These are phyloP conservation scores for Xylariales sp. DNA, from an alignment of 2,329 filamentous ascomycete genomes.

Conservation along the genomic window DNA sequence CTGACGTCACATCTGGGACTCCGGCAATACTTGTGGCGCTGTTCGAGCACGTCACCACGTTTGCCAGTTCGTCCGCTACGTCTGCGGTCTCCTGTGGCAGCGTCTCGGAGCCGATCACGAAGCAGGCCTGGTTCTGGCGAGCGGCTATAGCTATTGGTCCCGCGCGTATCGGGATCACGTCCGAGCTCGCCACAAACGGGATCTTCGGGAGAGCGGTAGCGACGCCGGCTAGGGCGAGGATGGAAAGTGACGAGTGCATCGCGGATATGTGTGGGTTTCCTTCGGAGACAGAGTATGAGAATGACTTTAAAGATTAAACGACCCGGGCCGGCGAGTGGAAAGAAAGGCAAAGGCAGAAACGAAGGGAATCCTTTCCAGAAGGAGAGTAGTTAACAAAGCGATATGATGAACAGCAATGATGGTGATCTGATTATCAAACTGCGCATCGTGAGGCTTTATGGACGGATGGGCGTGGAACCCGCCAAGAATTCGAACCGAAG, in stretches of 20 bases:
- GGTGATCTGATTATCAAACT: constrained; percentile 22
- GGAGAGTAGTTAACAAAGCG: neutral
- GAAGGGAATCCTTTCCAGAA: constrained; percentile 39
- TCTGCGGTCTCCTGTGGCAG: constrained; percentile 64
- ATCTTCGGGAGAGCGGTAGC: constrained; percentile 39
- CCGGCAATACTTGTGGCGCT: constrained; percentile 60
- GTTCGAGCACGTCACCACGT: constrained; percentile 61
- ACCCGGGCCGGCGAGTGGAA: constrained; percentile 37
- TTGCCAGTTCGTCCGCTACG: constrained; percentile 56
- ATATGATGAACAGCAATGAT: neutral
- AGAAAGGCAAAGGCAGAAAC: constrained; percentile 26
- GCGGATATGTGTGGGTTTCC: neutral
- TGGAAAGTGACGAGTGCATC: constrained; percentile 34
- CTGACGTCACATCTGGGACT: constrained; percentile 68
- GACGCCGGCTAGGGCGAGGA: constrained; percentile 35
- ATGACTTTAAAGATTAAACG: constrained; percentile 16
- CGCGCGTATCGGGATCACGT: constrained; percentile 33
- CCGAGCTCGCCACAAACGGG: constrained; percentile 38
- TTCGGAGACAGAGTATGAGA: neutral
- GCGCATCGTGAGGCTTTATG: constrained; percentile 34
- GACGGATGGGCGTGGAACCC: constrained; percentile 2
- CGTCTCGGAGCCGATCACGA: constrained; percentile 61
- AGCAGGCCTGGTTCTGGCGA: constrained; percentile 55
- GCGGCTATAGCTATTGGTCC: neutral
- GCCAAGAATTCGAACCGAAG: constrained; percentile 1